Conservation (phyloP, 78 protist species). For the Dictyostelium citrinum region DNA sequence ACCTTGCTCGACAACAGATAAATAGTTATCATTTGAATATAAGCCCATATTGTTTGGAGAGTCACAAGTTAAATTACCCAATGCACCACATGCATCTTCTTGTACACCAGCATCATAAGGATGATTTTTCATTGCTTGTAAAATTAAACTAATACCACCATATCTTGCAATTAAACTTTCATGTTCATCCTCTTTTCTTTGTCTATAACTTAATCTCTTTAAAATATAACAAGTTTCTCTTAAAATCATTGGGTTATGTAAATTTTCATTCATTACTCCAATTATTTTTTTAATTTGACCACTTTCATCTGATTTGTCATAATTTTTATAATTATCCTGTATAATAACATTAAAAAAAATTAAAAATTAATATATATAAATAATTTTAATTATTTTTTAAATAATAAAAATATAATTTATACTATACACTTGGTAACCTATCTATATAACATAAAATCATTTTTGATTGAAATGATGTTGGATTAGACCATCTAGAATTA, state of each 20-base stretch:
- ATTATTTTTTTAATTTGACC: constrained; percentile 52
- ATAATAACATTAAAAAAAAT: no score
- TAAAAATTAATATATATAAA: background rate
- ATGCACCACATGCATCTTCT: constrained; percentile 78
- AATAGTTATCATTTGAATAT: constrained; percentile 48
- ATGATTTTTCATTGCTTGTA: constrained; percentile 57
- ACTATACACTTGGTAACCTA: background rate
- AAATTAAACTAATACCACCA: constrained; percentile 50
- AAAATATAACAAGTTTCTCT: constrained; percentile 64
- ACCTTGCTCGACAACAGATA: constrained; percentile 51
- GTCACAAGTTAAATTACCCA: constrained; percentile 59
- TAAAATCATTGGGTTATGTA: constrained; percentile 6
- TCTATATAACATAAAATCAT: constrained; percentile 65
- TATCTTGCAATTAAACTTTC: constrained; percentile 53
- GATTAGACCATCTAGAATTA: constrained; percentile 45
- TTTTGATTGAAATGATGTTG: constrained; percentile 42
- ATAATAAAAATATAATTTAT: no score
- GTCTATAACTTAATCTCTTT: constrained; percentile 56
- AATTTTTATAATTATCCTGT: background rate
- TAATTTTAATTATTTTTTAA: no score
- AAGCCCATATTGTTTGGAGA: constrained; percentile 48
- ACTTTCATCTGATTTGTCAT: constrained; percentile 43
- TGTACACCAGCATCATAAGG: constrained; percentile 57
- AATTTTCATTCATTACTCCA: constrained; percentile 34
- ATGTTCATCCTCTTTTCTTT: constrained; percentile 72